These are phyloP conservation scores for Stachybotrys echinatus DNA, from an alignment of 2,329 filamentous ascomycete species.

Conservation along the genomic window DNA sequence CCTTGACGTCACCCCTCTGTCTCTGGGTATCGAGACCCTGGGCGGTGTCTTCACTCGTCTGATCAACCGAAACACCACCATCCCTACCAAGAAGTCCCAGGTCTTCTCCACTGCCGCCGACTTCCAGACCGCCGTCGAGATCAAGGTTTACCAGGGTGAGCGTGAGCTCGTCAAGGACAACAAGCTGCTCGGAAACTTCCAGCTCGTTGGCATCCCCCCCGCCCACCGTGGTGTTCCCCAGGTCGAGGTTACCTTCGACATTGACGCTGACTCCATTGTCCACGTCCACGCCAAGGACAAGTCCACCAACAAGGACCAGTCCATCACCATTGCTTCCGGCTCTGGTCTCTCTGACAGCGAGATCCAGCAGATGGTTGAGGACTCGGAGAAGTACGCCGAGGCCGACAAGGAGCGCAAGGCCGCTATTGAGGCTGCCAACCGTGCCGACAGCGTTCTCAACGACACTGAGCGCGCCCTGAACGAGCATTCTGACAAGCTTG, in stretches of 20 bases:
- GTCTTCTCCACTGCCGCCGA: slow-evolving; percentile 96
- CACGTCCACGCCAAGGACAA: slow-evolving; percentile 99
- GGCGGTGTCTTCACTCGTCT: slow-evolving; percentile 96
- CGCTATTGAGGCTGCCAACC: slow-evolving; percentile 94
- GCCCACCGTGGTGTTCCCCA: slow-evolving; percentile 95
- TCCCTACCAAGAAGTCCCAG: slow-evolving; percentile 98
- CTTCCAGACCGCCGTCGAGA: slow-evolving; percentile 98
- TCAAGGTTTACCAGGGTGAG: slow-evolving; percentile 99
- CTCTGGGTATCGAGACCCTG: slow-evolving; percentile 96
- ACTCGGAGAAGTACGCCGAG: slow-evolving; percentile 95
- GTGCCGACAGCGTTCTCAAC: slow-evolving; percentile 91
- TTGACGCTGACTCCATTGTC: slow-evolving; percentile 95
- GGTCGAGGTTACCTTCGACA: slow-evolving; percentile 97
- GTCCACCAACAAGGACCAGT: slow-evolving; percentile 99
- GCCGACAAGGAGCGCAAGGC: slow-evolving; percentile 94
- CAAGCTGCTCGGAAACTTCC: slow-evolving; percentile 99
- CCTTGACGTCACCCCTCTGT: slow-evolving; percentile 91
- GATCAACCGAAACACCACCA: slow-evolving; percentile 99
- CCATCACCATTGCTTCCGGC: slow-evolving; percentile 96
- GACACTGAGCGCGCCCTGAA: slow-evolving; percentile 98
- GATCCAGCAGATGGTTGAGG: slow-evolving; percentile 96
- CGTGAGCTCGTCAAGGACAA: slow-evolving; percentile 98
- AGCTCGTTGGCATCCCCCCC: slow-evolving; percentile 94
- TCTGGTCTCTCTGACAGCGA: slow-evolving; percentile 92
- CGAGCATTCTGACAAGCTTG: slow-evolving; percentile 91